phyloP scores from a whole-genome alignment of 2,329 filamentous ascomycete genomes.

The Pseudogymnoascus pannorum region DNA sequence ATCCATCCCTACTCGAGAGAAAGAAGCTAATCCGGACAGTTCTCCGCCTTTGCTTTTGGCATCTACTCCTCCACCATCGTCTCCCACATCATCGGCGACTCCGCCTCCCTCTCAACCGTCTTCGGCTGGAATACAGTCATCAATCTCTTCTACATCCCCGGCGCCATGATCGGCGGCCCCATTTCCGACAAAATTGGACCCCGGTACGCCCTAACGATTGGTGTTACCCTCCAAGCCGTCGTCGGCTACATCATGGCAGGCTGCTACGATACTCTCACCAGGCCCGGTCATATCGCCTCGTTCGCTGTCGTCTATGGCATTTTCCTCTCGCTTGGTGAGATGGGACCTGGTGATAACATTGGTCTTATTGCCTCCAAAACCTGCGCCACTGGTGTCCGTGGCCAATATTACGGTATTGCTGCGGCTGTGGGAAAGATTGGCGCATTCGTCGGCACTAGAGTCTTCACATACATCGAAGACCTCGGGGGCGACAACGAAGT shows the following conservation, averaged over 20 bases:
- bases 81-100: conserved; percentile 50
- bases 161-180: conserved; percentile 69
- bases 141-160: conserved; percentile 84
- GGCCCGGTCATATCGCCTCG: conserved; percentile 58
- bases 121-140: conserved; percentile 88
- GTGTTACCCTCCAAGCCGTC: conserved; percentile 64
- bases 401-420: conserved; percentile 66
- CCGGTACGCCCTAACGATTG: conserved; percentile 62
- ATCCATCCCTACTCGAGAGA: background rate
- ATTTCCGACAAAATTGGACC: conserved; percentile 74
- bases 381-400: conserved; percentile 79
- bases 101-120: conserved; percentile 60
- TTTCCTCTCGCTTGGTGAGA: conserved; percentile 69
- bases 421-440: conserved; percentile 69
- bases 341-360: conserved; percentile 88
- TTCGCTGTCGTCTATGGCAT: conserved; percentile 77
- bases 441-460: conserved; percentile 79
- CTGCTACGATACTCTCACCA: conserved; percentile 63
- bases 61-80: conserved; percentile 79
- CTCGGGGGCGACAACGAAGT: conserved; percentile 51
- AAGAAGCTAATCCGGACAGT: conserved; percentile 37
- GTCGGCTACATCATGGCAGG: conserved; percentile 88
- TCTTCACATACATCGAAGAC: conserved; percentile 65
- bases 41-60: conserved; percentile 75
- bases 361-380: conserved; percentile 82